Conservation (phyloP, 176 grass and related monocot genomes). For the Cymbopogon citratus region DNA sequence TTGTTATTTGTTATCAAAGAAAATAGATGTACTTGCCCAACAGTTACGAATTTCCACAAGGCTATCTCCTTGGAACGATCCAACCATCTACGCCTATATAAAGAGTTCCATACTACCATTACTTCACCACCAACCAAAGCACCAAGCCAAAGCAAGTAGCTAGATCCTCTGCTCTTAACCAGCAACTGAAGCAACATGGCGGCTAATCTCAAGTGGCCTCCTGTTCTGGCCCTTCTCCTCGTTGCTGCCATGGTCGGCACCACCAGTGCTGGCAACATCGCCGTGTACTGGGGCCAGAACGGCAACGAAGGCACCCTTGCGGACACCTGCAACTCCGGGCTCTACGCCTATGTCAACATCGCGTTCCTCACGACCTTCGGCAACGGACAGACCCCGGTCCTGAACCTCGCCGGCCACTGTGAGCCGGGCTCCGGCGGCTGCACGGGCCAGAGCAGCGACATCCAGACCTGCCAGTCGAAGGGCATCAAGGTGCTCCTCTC, state of each 20-base stretch:
- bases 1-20: too few species aligned
- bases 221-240: slow-evolving; percentile 35
- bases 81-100: slow-evolving; percentile 25
- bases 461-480: slow-evolving; percentile 42
- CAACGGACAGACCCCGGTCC: slow-evolving; percentile 38
- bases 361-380: slow-evolving; percentile 69
- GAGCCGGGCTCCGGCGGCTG: slow-evolving; percentile 25
- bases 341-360: slow-evolving; percentile 38
- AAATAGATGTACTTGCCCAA: too few species aligned
- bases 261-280: slow-evolving; percentile 48
- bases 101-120: not conserved
- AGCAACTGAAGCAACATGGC: slow-evolving; percentile 15
- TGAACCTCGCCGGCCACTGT: slow-evolving; percentile 71
- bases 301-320: slow-evolving; percentile 50
- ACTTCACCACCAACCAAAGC: slow-evolving; percentile 12
- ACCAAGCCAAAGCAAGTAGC: slow-evolving; percentile 11
- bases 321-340: slow-evolving; percentile 46
- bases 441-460: slow-evolving; percentile 31
- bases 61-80: not conserved
- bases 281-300: slow-evolving; percentile 80
- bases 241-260: slow-evolving; percentile 20
- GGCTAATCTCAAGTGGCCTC: slow-evolving; percentile 7
- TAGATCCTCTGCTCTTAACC: not conserved
- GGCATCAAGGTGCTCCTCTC: slow-evolving; percentile 69
- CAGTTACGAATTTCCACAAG: too few species aligned